phyloP scores from a whole-genome alignment of 1,284 basidiomycete species.

The Cutaneotrichosporon cyanovorans region DNA sequence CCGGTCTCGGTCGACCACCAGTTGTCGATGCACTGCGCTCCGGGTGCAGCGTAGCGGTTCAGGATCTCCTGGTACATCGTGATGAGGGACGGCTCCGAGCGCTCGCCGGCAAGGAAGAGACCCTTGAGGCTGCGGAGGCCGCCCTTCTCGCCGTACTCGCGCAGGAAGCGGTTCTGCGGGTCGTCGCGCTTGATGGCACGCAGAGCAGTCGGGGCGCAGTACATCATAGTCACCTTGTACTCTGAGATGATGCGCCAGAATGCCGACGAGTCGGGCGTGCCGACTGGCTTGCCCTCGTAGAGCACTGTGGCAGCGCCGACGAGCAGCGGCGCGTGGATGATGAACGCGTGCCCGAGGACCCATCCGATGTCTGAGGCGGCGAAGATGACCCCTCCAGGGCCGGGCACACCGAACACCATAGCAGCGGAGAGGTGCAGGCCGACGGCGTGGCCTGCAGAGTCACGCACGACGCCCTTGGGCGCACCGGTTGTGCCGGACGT shows the following conservation, averaged over 20 bases:
- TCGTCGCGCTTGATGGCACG: conserved; percentile 21
- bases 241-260: conserved; percentile 91
- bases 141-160: conserved; percentile 7
- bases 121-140: conserved; percentile 14
- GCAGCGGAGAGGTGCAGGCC: conserved; percentile 79
- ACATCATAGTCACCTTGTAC: conserved; percentile 84
- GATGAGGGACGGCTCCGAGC: conserved; percentile 19
- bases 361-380: conserved; percentile 90
- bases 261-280: conserved; percentile 74
- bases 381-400: conserved; percentile 21
- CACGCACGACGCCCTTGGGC: conserved; percentile 93
- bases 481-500: conserved; percentile 90
- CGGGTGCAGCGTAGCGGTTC: conserved; percentile 13
- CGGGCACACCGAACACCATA: conserved; percentile 85
- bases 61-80: conserved; percentile 18
- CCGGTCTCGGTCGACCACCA: conserved; percentile 95
- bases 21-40: conserved; percentile 68
- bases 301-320: conserved; percentile 76
- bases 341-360: conserved; percentile 96
- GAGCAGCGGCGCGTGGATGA: conserved; percentile 83
- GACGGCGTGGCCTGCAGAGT: conserved; percentile 82
- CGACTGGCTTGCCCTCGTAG: conserved; percentile 90
- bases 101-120: conserved; percentile 20
- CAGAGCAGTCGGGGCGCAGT: conserved; percentile 65
- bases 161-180: conserved; percentile 13